Conservation (phyloP, 2,329 filamentous ascomycete species). For the Madurella fahalii region DNA sequence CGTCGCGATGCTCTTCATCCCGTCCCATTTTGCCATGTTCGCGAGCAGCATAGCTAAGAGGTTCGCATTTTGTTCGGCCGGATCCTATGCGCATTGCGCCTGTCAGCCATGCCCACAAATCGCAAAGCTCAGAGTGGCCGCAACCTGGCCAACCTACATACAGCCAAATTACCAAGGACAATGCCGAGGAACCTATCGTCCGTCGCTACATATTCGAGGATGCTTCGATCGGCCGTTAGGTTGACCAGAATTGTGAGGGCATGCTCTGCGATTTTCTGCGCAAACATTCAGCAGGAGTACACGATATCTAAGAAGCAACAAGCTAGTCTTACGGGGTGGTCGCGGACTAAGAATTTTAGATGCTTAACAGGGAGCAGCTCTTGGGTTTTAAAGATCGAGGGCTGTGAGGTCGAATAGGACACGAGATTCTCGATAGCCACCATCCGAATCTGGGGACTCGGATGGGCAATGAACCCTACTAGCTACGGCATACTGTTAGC, state of each 20-base stretch:
- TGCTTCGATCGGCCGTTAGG: conserved; percentile 69
- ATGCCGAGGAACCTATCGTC: conserved; percentile 79
- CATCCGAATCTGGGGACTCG: conserved; percentile 84
- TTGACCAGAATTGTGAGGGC: conserved; percentile 88
- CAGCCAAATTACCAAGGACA: conserved; percentile 69
- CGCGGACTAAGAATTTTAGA: conserved; percentile 79
- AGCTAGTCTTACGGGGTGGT: conserved; percentile 63
- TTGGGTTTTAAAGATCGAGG: conserved; percentile 77
- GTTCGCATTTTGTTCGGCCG: conserved; percentile 76
- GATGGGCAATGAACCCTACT: conserved; percentile 88
- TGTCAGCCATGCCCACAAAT: conserved; percentile 1
- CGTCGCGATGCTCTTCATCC: conserved; percentile 63
- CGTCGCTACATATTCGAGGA: conserved; percentile 66
- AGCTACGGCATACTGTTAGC: conserved; percentile 50
- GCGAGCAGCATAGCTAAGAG: conserved; percentile 87
- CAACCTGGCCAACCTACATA: conserved; percentile 39
- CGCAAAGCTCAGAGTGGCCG: conserved; percentile 6
- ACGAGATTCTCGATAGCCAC: conserved; percentile 83
- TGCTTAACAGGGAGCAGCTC: conserved; percentile 77
- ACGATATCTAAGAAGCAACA: conserved; percentile 11
- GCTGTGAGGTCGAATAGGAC: conserved; percentile 70
- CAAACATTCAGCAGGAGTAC: conserved; percentile 5
- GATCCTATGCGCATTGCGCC: conserved; percentile 35
- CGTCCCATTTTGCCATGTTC: conserved; percentile 80
- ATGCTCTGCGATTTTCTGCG: conserved; percentile 84